Evolutionary conservation across 106 monocot species (phyloP).

Genomic region (Dendrobium chrysotoxum): DNA sequence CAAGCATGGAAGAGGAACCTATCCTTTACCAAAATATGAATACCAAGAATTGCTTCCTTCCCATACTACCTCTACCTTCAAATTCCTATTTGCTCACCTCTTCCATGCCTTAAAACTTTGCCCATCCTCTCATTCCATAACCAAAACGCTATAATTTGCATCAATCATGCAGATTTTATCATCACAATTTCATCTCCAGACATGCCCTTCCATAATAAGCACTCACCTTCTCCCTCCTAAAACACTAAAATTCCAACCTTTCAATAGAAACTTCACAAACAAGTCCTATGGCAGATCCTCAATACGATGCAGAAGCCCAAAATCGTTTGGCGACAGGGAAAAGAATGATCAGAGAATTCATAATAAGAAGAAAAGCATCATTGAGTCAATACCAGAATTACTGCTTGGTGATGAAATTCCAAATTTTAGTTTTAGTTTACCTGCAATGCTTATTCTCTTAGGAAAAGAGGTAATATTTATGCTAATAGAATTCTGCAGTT

Average conservation of each 20-base stretch:
- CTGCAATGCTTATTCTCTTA: background rate
- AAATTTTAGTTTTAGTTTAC: background rate
- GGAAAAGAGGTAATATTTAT: conserved; percentile 7
- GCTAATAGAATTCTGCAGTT: background rate
- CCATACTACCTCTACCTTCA: background rate
- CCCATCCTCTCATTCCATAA: background rate
- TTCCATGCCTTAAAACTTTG: background rate
- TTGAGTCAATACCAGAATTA: background rate
- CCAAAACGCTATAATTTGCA: background rate
- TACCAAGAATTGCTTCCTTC: conserved; percentile 6
- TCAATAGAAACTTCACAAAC: background rate
- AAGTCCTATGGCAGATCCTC: background rate
- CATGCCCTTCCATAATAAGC: background rate
- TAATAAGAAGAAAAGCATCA: background rate
- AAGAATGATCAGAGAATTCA: background rate
- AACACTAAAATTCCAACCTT: background rate
- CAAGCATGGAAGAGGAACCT: background rate
- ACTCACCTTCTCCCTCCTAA: background rate
- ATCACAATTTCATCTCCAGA: background rate
- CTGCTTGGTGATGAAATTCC: background rate
- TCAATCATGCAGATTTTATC: background rate
- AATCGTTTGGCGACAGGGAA: background rate
- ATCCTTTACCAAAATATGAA: background rate
- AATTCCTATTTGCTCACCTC: background rate
- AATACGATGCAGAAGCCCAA: background rate